Evolutionary conservation across 441 rosid species (phyloP), one percentile per base, ranked within the genome.

Genomic region (Pelargonium australe): DNA sequence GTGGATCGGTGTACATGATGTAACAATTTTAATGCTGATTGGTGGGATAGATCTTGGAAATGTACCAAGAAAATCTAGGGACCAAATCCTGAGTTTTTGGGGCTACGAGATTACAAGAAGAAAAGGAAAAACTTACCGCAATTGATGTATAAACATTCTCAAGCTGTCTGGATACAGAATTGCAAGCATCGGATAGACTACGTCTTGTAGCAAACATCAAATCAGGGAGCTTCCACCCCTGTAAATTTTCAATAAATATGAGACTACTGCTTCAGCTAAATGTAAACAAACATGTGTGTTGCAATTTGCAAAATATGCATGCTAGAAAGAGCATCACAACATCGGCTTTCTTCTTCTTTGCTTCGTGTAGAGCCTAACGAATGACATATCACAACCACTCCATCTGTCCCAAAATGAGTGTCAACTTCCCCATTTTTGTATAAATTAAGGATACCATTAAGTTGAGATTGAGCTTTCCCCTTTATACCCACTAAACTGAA

Each of bases 181-280:
- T 79, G 71, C 96, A 83, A 49, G 98, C 97, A 75, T 92, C 99
- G 69, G 94, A 83, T 69, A 95, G 82, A 78, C 95, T 79, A 68
- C 96, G 92, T 67, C 86, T 88, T 3, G 99, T 92, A n/a, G 97
- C 97, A 85, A 95, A 95, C 97, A 85, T 90, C 84, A 95, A 69
- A 84, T 92, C 95, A 68, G 97, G 96, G 85, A 95, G 89, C 68
- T 86, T 90, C 96, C 96, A 92, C 5, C 99, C 99, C 99, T 95
- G 79, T 61, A 68, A 34, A 34, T 34, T 3, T 34, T 34, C 37
- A 34, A 34, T 34, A 34, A 34, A 34, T 2, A 34, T 1, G 37
- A 34, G 37, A 34, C 37, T 34, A 34, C 5, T 34, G 37, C 37
- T 3, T 34, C 37, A 34, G 37, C 37, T 34, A 34, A 34, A 34